Conservation (phyloP, 2,329 filamentous ascomycete species). For the Sporothrix schenckii region DNA sequence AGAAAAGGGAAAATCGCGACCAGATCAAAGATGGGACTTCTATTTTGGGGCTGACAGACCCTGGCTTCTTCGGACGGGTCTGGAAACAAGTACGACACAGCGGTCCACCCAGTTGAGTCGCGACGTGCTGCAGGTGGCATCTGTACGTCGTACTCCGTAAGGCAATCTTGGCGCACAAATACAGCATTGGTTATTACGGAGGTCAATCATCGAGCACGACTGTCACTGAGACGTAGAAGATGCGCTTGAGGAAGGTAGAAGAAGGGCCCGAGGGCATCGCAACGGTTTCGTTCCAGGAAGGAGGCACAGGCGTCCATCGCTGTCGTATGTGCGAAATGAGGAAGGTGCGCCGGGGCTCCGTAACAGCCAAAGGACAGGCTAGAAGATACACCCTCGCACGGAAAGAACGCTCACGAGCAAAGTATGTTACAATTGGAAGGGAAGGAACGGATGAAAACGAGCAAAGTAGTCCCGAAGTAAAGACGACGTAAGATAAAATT, state of each 20-base stretch:
- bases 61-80: conserved; percentile 1
- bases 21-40: background rate
- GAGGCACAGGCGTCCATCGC: background rate
- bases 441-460: conserved; percentile 10
- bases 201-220: background rate
- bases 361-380: no score
- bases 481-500: conserved; percentile 9
- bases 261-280: conserved; percentile 6
- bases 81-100: background rate
- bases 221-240: background rate
- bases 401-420: background rate
- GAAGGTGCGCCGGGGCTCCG: conserved; percentile 9
- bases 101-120: conserved; percentile 4
- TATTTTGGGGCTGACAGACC: conserved; percentile 23
- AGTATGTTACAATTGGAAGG: no score
- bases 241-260: background rate
- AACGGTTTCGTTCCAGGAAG: conserved; percentile 3
- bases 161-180: background rate
- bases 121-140: conserved; percentile 6
- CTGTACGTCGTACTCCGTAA: background rate
- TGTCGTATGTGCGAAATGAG: conserved; percentile 10
- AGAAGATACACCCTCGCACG: background rate
- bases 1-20: background rate
- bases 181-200: conserved; percentile 6
- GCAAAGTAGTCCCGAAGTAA: background rate